phyloP scores from a whole-genome alignment of 2,329 filamentous ascomycete genomes.

The Exophiala spinifera region DNA sequence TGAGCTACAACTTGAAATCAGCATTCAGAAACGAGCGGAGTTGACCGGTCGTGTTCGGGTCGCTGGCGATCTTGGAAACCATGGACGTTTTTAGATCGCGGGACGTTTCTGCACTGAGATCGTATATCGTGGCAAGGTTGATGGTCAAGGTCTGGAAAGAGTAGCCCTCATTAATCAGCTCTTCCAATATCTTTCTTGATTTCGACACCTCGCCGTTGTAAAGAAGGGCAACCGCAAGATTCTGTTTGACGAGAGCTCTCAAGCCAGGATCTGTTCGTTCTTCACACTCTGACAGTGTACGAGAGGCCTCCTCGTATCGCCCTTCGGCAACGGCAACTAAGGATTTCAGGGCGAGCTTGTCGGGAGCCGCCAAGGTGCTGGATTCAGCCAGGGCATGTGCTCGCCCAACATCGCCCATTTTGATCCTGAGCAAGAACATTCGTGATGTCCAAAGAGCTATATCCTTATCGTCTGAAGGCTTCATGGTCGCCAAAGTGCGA shows the following conservation, averaged over 20 bases:
- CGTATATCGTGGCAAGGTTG: slow-evolving; percentile 87
- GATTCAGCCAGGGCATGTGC: slow-evolving; percentile 56
- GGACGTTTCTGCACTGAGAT: slow-evolving; percentile 79
- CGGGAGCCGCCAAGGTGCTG: slow-evolving; percentile 38
- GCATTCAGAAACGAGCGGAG: slow-evolving; percentile 70
- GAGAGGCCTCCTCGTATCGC: slow-evolving; percentile 62
- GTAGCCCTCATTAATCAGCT: slow-evolving; percentile 59
- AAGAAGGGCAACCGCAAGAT: slow-evolving; percentile 77
- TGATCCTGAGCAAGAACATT: slow-evolving; percentile 67
- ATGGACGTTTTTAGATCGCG: slow-evolving; percentile 67
- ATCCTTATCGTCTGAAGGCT: slow-evolving; percentile 31
- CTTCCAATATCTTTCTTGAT: slow-evolving; percentile 66
- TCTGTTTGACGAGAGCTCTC: slow-evolving; percentile 73
- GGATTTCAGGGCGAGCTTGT: slow-evolving; percentile 53
- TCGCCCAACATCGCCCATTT: slow-evolving; percentile 71
- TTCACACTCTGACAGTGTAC: slow-evolving; percentile 9
- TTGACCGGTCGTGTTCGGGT: slow-evolving; percentile 51
- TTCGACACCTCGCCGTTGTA: slow-evolving; percentile 75
- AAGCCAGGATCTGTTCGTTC: slow-evolving; percentile 35
- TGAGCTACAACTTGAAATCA: slow-evolving; percentile 69
- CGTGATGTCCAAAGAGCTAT: slow-evolving; percentile 32
- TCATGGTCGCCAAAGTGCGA: slow-evolving; percentile 65
- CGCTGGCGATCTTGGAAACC: slow-evolving; percentile 64
- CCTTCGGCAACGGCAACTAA: slow-evolving; percentile 77
- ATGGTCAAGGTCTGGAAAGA: slow-evolving; percentile 80